Base-by-base conservation (phyloP, 2,329 filamentous ascomycete genomes). In the Ophiocordyceps australis region DNA sequence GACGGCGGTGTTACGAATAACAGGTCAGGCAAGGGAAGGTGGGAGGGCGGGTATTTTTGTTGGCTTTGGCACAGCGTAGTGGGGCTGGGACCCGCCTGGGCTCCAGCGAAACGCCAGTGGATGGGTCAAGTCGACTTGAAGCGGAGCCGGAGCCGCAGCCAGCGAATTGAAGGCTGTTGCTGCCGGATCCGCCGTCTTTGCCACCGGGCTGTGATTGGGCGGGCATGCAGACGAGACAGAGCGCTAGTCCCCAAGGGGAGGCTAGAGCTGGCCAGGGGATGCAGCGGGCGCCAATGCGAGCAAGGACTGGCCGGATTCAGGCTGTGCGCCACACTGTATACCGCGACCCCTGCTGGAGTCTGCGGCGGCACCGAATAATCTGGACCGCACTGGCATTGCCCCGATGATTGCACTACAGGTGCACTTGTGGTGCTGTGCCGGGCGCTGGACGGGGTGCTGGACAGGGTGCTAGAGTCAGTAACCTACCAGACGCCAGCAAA, bases 201-300 rank as follows among this genome's bases (percentile, higher is more conserved):
- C 45, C 47, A 48, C 47, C 38, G 27, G 27, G 25, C 24, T 32
- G 29, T 45, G 40, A 49, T 47, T 49, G 46, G 45, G 32, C 29
- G 33, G 35, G 30, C 26, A 20, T 27, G 30, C 32, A 37, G 25
- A 6, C n/a, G n/a, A n/a, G n/a, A n/a, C n/a, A n/a, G n/a, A n/a
- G 12, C 25, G 28, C 40, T 41, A 43, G 26, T 14, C 25, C 26
- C n/a, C n/a, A n/a, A 11, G n/a, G 7, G 5, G 14, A 35, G 35
- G 17, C 28, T 41, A 43, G 41, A 19, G 23, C 28, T 28, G 31
- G 20, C 24, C 18, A 20, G 19, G 26, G 28, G 29, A n/a, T n/a
- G n/a, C n/a, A n/a, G 29, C 20, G 19, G 26, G 29, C 25, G 36
- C 35, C 37, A 31, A 35, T 35, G 38, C 34, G 42, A 41, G 38